Evolutionary conservation across 108 stramenopile genomes (phyloP), one percentile per base, ranked within the genome.

Genomic region (Skeletonema tropicum): DNA sequence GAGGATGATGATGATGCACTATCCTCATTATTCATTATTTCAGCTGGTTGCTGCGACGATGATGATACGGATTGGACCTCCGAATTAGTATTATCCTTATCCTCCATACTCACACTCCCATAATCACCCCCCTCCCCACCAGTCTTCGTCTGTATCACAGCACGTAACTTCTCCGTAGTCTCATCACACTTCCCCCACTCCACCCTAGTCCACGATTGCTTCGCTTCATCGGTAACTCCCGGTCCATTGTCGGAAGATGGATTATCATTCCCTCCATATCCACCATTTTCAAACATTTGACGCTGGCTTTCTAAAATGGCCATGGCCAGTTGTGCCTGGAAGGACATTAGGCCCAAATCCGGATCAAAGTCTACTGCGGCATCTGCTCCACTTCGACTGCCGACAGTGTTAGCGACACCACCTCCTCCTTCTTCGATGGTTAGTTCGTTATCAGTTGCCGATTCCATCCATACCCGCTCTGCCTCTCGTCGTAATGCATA

Each of bases 301-400:
- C 92, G 83, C 48, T 93, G 91, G 13, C 88, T 90, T 62, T 96
- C 89, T 74, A 96, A 84, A 63, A 96, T 96, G 46, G 94, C 94
- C 70, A 96, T 55, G n/a, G 94, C 94, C 71, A 96, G 74, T 79
- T 96, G 94, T 2, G 92, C 91, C 66, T 96, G 94, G 74, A 96
- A 96, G n/a, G 83, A 84, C 78, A 96, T 70, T 32, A 88, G 52
- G 32, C 86, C 83, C 55, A 95, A 80, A 45, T 91, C 87, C 14
- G 75, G 81, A 46, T 86, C 81, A 62, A 75, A 73, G 45, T 72
- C 73, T 14, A 79, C 75, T 21, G 86, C 71, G 35, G 81, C 75
- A 59, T 82, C 70, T 46, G 63, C 58, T 33, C 65, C 60, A 10
- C 38, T 64, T 21, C 67, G 23, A 11, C 21, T 21, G 17, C 41